Conservation (phyloP, 1,139 yeast species). For the Suhomyces yuchorum region DNA sequence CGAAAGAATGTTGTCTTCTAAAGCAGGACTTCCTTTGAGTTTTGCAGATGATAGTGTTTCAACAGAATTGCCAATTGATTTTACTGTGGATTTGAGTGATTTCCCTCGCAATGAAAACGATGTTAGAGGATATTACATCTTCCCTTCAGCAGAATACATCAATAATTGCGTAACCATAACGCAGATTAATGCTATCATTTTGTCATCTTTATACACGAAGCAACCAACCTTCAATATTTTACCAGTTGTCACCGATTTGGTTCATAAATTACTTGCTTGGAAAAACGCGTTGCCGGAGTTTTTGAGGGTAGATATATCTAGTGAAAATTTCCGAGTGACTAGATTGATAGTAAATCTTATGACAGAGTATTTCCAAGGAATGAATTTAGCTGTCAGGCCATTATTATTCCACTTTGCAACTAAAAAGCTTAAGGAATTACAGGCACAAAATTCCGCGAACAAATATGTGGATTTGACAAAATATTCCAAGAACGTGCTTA, state of each 20-base stretch:
- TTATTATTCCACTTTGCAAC: slow-evolving; percentile 76
- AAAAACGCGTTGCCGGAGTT: slow-evolving; percentile 64
- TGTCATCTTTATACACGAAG: slow-evolving; percentile 71
- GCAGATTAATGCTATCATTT: slow-evolving; percentile 73
- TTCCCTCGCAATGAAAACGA: slow-evolving; percentile 55
- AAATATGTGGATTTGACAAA: slow-evolving; percentile 67
- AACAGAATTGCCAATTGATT: slow-evolving; percentile 74
- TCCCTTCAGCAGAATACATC: slow-evolving; percentile 80
- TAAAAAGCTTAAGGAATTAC: slow-evolving; percentile 59
- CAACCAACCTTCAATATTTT: slow-evolving; percentile 74
- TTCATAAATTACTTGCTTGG: slow-evolving; percentile 72
- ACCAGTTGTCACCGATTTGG: slow-evolving; percentile 72
- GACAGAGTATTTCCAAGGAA: slow-evolving; percentile 86
- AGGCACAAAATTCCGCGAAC: slow-evolving; percentile 42
- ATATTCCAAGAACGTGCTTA: slow-evolving; percentile 67
- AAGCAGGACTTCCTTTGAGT: slow-evolving; percentile 81
- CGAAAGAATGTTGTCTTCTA: slow-evolving; percentile 82
- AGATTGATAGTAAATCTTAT: slow-evolving; percentile 74
- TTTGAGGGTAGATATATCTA: slow-evolving; percentile 64
- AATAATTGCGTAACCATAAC: slow-evolving; percentile 80
- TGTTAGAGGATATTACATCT: slow-evolving; percentile 59
- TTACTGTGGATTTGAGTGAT: slow-evolving; percentile 57
- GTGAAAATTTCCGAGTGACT: slow-evolving; percentile 57
- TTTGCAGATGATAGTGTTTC: slow-evolving; percentile 78
- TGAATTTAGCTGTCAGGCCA: slow-evolving; percentile 81